phyloP scores from a whole-genome alignment of 2,329 filamentous ascomycete species.

The Colletotrichum chrysophilum region DNA sequence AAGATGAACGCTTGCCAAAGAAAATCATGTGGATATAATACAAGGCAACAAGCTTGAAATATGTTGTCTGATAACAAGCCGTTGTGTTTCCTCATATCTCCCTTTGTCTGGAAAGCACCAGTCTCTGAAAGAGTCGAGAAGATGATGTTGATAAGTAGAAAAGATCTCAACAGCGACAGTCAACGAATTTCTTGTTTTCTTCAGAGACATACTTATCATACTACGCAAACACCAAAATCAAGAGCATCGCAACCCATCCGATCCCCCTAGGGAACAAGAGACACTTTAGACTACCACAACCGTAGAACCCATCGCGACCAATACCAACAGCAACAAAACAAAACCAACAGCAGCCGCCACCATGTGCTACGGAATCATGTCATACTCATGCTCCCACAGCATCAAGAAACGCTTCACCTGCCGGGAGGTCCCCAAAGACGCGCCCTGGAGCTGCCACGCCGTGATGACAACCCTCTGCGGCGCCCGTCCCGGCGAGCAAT shows the following conservation, averaged over 20 bases:
- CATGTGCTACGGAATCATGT: slow-evolving; percentile 16
- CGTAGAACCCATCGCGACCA: background rate
- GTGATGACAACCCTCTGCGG: slow-evolving; percentile 9
- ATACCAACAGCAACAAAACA: background rate
- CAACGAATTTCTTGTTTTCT: background rate
- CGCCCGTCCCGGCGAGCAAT: background rate
- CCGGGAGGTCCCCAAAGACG: background rate
- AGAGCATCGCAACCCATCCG: background rate
- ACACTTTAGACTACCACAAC: background rate
- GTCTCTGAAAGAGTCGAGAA: background rate
- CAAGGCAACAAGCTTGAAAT: background rate
- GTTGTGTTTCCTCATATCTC: background rate
- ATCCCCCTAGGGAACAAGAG: background rate
- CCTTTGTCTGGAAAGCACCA: background rate
- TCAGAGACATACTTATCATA: background rate
- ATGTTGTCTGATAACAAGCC: background rate
- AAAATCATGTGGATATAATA: background rate
- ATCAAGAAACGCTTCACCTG: background rate
- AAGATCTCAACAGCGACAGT: background rate
- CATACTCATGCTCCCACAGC: slow-evolving; percentile 7
- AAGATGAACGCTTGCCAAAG: background rate
- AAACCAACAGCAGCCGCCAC: background rate
- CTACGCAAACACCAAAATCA: background rate
- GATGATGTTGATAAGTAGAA: background rate
- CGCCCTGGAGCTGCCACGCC: slow-evolving; percentile 1